Conservation (phyloP, 108 stramenopile species). For the Mayamaea pseudoterrestris region DNA sequence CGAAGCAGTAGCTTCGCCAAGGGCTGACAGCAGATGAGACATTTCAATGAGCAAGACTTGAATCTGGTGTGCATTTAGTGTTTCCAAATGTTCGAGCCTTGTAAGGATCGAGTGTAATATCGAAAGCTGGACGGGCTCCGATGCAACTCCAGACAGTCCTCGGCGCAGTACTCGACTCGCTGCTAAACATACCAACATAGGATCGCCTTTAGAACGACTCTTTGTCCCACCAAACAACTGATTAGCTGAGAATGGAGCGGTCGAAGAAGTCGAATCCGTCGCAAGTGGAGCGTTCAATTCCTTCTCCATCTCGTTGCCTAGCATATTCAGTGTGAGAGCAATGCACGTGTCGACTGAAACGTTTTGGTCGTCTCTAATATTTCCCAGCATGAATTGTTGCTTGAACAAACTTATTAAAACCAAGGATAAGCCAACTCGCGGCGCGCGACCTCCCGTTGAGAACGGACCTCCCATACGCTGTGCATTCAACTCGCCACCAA, state of each 20-base stretch:
- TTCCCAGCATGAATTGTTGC: slow-evolving; percentile 27
- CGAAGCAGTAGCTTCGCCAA: slow-evolving; percentile 67
- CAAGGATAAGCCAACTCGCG: slow-evolving; percentile 50
- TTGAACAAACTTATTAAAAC: slow-evolving; percentile 37
- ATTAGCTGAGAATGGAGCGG: slow-evolving; percentile 6
- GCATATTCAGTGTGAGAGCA: slow-evolving; percentile 42
- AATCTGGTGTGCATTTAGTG: slow-evolving; percentile 56
- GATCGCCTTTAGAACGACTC: slow-evolving; percentile 51
- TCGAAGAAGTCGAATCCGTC: slow-evolving; percentile 5
- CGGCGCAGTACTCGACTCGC: slow-evolving; percentile 48
- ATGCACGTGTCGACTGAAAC: slow-evolving; percentile 30
- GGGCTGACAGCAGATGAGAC: slow-evolving; percentile 46
- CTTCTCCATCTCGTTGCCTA: slow-evolving; percentile 53
- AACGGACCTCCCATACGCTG: slow-evolving; percentile 53
- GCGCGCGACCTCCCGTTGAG: slow-evolving; percentile 62
- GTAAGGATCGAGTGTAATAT: slow-evolving; percentile 41
- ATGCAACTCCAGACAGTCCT: slow-evolving; percentile 55
- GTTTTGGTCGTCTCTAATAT: slow-evolving; percentile 24
- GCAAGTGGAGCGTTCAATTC: slow-evolving; percentile 26
- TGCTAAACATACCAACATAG: slow-evolving; percentile 42
- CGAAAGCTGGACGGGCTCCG: slow-evolving; percentile 55
- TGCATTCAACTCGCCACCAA: slow-evolving; percentile 58
- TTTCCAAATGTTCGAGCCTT: background rate
- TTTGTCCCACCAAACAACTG: slow-evolving; percentile 28
- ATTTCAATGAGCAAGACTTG: slow-evolving; percentile 76